Conservation (phyloP, 495 filamentous ascomycete genomes). For the Aspergillus nanangensis region DNA sequence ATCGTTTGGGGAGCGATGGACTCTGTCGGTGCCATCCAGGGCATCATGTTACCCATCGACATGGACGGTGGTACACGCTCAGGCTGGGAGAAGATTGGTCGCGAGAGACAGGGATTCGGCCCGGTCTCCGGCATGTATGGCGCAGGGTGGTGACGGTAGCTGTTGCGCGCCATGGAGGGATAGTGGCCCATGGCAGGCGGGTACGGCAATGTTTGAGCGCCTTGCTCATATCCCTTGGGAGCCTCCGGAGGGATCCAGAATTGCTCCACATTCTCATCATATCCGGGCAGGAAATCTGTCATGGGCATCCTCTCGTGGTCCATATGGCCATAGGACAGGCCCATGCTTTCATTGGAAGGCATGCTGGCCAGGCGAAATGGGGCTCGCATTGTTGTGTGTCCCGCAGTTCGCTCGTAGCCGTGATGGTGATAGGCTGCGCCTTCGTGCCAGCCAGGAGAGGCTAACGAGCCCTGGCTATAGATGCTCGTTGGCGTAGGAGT, state of each 20-base stretch:
- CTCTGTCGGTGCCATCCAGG: slow-evolving; percentile 35
- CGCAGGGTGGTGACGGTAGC: slow-evolving; percentile 31
- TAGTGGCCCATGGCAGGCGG: slow-evolving; percentile 36
- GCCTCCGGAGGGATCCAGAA: slow-evolving; percentile 39
- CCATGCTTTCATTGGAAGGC: slow-evolving; percentile 29
- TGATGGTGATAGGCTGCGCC: slow-evolving; percentile 23
- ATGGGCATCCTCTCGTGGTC: slow-evolving; percentile 39
- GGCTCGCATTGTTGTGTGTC: slow-evolving; percentile 33
- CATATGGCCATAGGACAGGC: slow-evolving; percentile 29
- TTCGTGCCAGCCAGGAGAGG: slow-evolving; percentile 41
- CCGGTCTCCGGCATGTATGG: slow-evolving; percentile 37
- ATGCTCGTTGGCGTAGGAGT: slow-evolving; percentile 42
- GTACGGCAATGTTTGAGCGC: slow-evolving; percentile 25
- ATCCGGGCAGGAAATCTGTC: slow-evolving; percentile 36
- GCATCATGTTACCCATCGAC: slow-evolving; percentile 41
- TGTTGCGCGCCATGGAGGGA: slow-evolving; percentile 32
- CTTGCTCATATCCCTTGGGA: slow-evolving; percentile 35
- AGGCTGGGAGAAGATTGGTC: slow-evolving; percentile 40
- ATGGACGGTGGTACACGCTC: slow-evolving; percentile 37
- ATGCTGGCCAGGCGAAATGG: slow-evolving; percentile 36
- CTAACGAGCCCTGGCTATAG: slow-evolving; percentile 39
- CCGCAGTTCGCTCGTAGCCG: slow-evolving; percentile 29
- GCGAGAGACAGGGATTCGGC: slow-evolving; percentile 40
- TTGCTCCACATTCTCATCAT: slow-evolving; percentile 42
- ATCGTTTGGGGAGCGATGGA: slow-evolving; percentile 39